Base-by-base conservation (phyloP, 495 filamentous ascomycete genomes). In the Penicillium taxi region DNA sequence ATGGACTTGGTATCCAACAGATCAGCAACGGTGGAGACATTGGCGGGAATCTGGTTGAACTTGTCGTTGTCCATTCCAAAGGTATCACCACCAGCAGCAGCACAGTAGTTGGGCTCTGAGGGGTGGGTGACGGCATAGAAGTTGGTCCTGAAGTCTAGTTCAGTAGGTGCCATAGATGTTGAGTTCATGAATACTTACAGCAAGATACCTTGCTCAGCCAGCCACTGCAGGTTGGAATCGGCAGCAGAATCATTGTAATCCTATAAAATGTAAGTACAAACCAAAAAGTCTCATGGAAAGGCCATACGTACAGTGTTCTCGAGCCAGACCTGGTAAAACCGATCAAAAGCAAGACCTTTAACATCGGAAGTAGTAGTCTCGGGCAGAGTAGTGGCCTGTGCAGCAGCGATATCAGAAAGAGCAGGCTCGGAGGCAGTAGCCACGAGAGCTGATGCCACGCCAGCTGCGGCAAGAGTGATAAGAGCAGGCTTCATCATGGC, bases 1-100 rank as follows among this genome's bases (percentile, higher is more conserved):
- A 87, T 78, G 21, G 66, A 65, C 52, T 73, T 78, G 44, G 70
- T 73, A 29, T 84, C 80, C 4, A 86, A 69, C 21, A 84, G 56
- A 56, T 86, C 82, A 4, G 74, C 74, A 18, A 87, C 55, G 21
- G 77, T 78, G 12, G 78, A 81, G 20, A 82, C 58, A 52, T 84
- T 85, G 31, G 49, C 37, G 11, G 72, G 69, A 17, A 81, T 50
- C 19, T 59, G 54, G 20, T 58, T 62, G 53, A 80, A 77, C 50
- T 73, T 59, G 44, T 85, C 81, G 50, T 77, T 73, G 45, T 83
- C 67, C 66, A 85, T 75, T 27, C 82, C 82, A 41, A 81, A 82
- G 45, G 73, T 66, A 52, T 83, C 79, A 26, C 80, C 82, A 32
- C 67, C 70, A 8, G 75, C 74, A 8, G 70, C 55, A 9, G 78